Conservation (phyloP, 495 filamentous ascomycete species). For the Penicillium crystallinum region DNA sequence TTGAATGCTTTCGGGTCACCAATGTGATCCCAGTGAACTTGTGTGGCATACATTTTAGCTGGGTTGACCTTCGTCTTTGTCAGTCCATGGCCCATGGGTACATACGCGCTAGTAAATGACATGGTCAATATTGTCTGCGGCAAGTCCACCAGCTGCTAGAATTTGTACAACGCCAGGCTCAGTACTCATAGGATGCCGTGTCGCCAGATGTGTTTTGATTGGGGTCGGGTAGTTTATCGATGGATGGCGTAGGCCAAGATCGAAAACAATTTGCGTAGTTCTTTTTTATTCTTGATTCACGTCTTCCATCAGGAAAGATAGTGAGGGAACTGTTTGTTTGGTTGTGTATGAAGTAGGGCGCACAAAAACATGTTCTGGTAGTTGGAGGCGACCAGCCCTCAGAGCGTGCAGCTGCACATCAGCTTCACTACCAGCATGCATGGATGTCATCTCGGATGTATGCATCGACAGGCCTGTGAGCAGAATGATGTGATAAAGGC, state of each 20-base stretch:
- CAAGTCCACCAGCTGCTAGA: slow-evolving; percentile 25
- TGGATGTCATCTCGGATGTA: neutral
- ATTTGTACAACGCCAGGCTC: slow-evolving; percentile 9
- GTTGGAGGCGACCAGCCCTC: slow-evolving; percentile 18
- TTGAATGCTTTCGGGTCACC: slow-evolving; percentile 32
- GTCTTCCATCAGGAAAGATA: slow-evolving; percentile 19
- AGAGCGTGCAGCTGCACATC: neutral
- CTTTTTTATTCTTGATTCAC: neutral
- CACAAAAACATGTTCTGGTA: slow-evolving; percentile 39
- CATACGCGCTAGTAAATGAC: slow-evolving; percentile 26
- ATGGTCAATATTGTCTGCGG: slow-evolving; percentile 32
- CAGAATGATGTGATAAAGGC: neutral
- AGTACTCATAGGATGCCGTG: neutral
- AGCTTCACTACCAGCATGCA: neutral
- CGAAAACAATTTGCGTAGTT: slow-evolving; percentile 33
- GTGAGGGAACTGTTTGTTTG: slow-evolving; percentile 20
- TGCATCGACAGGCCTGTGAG: neutral
- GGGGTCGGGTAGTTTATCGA: slow-evolving; percentile 26
- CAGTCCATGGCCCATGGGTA: neutral
- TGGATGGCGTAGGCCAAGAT: slow-evolving; percentile 11
- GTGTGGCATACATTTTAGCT: neutral
- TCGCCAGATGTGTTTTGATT: slow-evolving; percentile 30
- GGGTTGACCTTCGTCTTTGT: neutral
- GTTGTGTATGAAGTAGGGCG: slow-evolving; percentile 19
- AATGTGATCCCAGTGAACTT: slow-evolving; percentile 39